These are phyloP conservation scores for Euphorbia peplus DNA, from an alignment of 345 rosid species.

Conservation along the genomic window DNA sequence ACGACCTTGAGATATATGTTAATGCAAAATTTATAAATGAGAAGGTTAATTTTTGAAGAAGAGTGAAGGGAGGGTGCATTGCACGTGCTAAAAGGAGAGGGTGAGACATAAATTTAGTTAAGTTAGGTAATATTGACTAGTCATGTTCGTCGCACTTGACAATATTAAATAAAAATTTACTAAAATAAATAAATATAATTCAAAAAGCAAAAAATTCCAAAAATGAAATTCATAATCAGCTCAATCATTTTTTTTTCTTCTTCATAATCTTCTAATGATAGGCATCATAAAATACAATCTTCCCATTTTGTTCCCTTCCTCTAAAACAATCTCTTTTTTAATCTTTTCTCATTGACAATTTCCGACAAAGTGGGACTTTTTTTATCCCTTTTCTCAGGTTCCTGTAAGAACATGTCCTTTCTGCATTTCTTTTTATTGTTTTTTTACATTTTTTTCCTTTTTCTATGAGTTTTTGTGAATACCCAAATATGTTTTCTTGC, in stretches of 20 bases:
- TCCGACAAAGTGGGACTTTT: background rate
- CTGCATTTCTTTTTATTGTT: no score
- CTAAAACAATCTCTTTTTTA: background rate
- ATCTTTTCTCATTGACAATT: background rate
- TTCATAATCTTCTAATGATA: background rate
- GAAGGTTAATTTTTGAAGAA: no score
- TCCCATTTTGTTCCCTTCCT: background rate
- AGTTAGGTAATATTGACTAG: no score
- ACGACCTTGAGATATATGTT: no score
- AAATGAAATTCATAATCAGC: no score
- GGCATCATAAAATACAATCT: background rate
- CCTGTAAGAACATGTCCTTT: constrained; percentile 7
- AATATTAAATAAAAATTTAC: background rate
- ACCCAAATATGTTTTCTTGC: no score
- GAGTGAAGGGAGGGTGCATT: no score
- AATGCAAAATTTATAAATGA: no score
- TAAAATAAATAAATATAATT: constrained; percentile 1
- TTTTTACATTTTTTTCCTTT: no score
- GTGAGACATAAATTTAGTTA: no score
- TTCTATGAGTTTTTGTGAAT: no score
- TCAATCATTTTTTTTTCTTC: background rate
- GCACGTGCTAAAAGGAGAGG: no score
- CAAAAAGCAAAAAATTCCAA: background rate
- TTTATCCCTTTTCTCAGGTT: constrained; percentile 8
- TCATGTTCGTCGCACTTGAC: background rate